Percentiles rank a stretch among this genome's conserved stretches.
Conservation (phyloP, 306 rosid genomes). For the Gleditsia sinensis region DNA sequence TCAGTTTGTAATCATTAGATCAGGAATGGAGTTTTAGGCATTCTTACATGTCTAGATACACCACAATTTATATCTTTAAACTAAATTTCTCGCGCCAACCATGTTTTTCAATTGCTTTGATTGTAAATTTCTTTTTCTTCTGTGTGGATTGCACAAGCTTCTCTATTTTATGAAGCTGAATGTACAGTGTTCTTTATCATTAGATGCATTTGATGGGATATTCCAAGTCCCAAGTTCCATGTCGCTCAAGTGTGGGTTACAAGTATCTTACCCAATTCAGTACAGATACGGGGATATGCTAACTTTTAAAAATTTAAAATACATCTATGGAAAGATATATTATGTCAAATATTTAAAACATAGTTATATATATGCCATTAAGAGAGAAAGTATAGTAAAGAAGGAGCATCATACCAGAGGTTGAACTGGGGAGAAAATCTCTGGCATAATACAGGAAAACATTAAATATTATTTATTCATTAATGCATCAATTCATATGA, state of each 20-base stretch:
- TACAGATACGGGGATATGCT: not conserved
- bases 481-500: no score
- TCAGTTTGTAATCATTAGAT: slow-evolving; percentile 19
- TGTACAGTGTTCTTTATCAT: not conserved
- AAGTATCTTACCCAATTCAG: not conserved
- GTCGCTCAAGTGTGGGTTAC: not conserved
- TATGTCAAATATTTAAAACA: not conserved
- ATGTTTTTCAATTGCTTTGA: not conserved
- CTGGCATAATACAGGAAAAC: not conserved
- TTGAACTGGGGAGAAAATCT: not conserved
- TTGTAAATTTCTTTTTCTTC: slow-evolving; percentile 11
- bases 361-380: not conserved
- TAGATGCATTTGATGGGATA: slow-evolving; percentile 14
- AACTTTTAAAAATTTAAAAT: not conserved
- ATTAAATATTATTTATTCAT: no score
- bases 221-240: not conserved
- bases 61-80: not conserved
- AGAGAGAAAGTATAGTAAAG: not conserved
- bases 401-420: not conserved
- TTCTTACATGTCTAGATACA: slow-evolving; percentile 20
- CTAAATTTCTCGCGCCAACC: not conserved
- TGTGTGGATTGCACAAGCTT: not conserved
- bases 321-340: not conserved
- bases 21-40: slow-evolving; percentile 17
- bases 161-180: not conserved